These are phyloP conservation scores for Cercospora sojina DNA, from an alignment of 2,329 filamentous ascomycete genomes.

Conservation along the genomic window DNA sequence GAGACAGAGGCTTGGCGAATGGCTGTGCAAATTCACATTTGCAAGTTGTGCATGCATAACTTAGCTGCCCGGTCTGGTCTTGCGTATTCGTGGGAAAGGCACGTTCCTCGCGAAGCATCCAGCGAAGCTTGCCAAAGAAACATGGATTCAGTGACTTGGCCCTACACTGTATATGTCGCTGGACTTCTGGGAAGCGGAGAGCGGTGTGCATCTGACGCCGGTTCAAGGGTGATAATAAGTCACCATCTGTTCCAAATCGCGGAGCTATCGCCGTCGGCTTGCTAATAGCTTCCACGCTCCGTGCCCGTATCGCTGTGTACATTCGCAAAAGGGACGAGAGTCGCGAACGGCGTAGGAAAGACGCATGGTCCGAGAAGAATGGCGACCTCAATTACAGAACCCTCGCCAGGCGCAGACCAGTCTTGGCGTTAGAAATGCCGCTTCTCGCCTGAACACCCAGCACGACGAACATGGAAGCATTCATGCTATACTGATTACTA, in stretches of 20 bases:
- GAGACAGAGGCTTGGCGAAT: background rate
- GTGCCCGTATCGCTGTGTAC: background rate
- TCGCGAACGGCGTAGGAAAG: background rate
- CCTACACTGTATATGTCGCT: background rate
- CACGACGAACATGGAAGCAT: background rate
- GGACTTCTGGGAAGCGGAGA: background rate
- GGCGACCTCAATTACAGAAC: background rate
- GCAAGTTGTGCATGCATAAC: background rate
- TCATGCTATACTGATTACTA: background rate
- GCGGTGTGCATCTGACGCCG: background rate
- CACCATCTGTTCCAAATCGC: background rate
- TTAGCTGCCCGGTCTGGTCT: background rate
- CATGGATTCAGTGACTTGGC: background rate
- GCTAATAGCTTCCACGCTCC: background rate
- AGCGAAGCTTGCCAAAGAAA: background rate
- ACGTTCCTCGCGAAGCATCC: background rate
- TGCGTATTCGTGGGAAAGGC: background rate
- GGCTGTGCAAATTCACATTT: background rate
- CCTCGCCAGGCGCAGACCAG: background rate
- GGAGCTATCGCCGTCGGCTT: background rate
- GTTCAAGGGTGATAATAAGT: background rate
- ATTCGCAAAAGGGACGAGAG: background rate
- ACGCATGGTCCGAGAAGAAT: background rate
- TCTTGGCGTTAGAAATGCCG: background rate
- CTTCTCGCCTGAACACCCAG: background rate